These are phyloP conservation scores for Calamus simplicifolius DNA, from an alignment of 176 grass and related monocot species.

Conservation along the genomic window DNA sequence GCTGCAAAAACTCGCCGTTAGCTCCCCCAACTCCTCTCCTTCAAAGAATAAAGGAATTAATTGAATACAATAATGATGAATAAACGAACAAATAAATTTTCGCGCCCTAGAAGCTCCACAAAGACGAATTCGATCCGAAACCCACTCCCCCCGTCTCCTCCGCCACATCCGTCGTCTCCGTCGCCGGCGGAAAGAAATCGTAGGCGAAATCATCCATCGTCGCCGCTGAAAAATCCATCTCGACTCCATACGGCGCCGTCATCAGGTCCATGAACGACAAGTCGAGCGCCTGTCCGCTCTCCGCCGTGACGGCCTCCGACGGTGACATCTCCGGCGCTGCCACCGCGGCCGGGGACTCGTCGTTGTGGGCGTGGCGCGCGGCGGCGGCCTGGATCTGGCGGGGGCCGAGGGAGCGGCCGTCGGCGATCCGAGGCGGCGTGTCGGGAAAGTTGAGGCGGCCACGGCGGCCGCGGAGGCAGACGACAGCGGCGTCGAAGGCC, in stretches of 20 bases:
- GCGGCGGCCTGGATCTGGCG: neutral
- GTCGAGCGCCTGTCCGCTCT: neutral
- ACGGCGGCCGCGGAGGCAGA: neutral
- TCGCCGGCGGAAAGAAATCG: neutral
- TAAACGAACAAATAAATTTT: neutral
- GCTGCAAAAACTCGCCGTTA: neutral
- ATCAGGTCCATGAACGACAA: neutral
- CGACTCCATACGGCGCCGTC: neutral
- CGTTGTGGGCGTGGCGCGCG: neutral
- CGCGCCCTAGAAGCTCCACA: slow-evolving; percentile 1
- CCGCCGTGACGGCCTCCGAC: neutral
- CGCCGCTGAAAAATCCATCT: neutral
- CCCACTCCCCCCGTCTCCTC: neutral
- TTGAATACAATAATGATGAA: neutral
- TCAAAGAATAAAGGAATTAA: neutral
- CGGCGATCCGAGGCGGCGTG: neutral
- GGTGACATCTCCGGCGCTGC: neutral
- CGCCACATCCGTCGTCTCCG: neutral
- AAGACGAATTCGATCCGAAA: neutral
- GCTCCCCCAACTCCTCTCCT: neutral
- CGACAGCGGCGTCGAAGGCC: neutral
- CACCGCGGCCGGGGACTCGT: neutral
- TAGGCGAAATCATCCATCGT: neutral
- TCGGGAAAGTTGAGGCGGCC: slow-evolving; percentile 3
- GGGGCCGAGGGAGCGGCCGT: neutral